Evolutionary conservation across 2,329 filamentous ascomycete genomes (phyloP).

Genomic region (Chaetoscypha palmicola): DNA sequence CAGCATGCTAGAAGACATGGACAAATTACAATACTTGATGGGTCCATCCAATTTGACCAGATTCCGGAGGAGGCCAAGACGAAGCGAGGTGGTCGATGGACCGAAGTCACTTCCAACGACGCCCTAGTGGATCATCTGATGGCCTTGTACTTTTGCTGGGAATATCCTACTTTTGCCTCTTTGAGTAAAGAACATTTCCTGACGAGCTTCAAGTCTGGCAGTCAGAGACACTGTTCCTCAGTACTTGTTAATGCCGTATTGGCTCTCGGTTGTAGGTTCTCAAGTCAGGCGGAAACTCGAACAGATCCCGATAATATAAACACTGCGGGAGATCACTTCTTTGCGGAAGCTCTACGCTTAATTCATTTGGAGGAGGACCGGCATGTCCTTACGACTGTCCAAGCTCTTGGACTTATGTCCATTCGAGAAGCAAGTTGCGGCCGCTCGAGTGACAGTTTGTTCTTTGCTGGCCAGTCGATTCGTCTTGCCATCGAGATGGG

Average conservation of each 20-base stretch:
- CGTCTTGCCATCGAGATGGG: constrained; percentile 54
- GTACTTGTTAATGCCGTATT: constrained; percentile 18
- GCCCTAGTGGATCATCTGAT: constrained; percentile 56
- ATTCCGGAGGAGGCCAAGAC: constrained; percentile 55
- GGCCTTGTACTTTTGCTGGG: constrained; percentile 66
- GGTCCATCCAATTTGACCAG: constrained; percentile 55
- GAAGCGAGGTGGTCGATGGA: constrained; percentile 64
- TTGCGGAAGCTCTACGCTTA: constrained; percentile 57
- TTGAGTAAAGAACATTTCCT: constrained; percentile 45
- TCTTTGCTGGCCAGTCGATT: constrained; percentile 65
- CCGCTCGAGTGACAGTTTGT: constrained; percentile 66
- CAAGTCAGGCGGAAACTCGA: constrained; percentile 57
- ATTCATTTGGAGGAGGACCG: constrained; percentile 53
- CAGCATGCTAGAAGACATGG: constrained; percentile 37
- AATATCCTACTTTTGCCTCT: constrained; percentile 67
- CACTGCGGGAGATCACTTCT: constrained; percentile 67
- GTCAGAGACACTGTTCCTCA: constrained; percentile 35
- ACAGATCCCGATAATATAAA: constrained; percentile 54
- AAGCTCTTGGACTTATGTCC: constrained; percentile 70
- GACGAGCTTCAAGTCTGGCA: constrained; percentile 18
- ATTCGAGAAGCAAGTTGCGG: constrained; percentile 68
- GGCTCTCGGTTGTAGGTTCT: constrained; percentile 60
- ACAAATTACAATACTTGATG: constrained; percentile 48
- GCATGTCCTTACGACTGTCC: constrained; percentile 61
- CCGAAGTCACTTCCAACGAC: constrained; percentile 50